phyloP scores from a whole-genome alignment of 345 rosid species.

The Litchi chinensis region DNA sequence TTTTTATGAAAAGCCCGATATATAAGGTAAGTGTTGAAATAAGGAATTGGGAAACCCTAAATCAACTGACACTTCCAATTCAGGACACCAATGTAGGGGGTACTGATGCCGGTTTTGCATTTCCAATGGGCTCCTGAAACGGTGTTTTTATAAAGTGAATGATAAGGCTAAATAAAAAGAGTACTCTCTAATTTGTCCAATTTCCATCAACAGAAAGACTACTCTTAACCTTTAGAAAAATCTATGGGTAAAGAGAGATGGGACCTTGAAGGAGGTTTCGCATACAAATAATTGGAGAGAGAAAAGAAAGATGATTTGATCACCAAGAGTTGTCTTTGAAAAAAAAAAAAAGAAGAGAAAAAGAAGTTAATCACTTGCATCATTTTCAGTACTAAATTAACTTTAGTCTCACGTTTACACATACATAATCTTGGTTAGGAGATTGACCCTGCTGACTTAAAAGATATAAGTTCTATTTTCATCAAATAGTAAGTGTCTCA shows the following conservation, averaged over 20 bases:
- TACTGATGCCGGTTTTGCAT: not conserved
- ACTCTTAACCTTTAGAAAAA: not conserved
- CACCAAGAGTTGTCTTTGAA: not conserved
- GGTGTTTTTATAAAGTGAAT: not conserved
- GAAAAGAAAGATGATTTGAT: not conserved
- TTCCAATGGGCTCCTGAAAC: not conserved
- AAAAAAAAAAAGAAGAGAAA: too few relatives aligned
- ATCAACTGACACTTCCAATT: not conserved
- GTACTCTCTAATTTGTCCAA: not conserved
- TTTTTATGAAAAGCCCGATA: too few relatives aligned
- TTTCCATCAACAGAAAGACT: not conserved
- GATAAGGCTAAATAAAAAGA: not conserved
- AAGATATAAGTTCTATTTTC: too few relatives aligned
- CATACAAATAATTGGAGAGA: constrained; percentile 9
- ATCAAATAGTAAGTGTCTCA: too few relatives aligned
- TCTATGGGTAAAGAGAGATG: not conserved
- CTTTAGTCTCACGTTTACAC: not conserved
- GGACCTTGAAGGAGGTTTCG: not conserved
- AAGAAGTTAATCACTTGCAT: not conserved
- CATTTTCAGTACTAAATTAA: not conserved
- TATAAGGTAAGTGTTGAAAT: too few relatives aligned
- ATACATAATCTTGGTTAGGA: not conserved
- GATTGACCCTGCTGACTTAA: too few relatives aligned
- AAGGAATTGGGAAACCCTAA: too few relatives aligned
- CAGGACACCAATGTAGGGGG: not conserved